Base-by-base conservation (phyloP, 169 alveolate genomes). In the Eimeria praecox region DNA sequence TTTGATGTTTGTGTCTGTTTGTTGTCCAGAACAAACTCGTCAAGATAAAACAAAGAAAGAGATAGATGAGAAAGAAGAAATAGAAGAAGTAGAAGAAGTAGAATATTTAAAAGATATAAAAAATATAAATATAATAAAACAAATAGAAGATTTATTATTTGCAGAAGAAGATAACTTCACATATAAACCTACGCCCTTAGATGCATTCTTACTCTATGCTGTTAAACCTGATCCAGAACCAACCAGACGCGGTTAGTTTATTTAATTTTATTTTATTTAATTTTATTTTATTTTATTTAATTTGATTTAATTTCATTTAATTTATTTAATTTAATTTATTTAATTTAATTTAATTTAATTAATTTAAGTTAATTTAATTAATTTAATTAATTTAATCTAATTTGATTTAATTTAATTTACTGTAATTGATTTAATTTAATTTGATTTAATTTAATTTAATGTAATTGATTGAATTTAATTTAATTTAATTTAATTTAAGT, bases 161-260 rank as follows among this genome's bases (percentile, higher is more conserved):
- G n/a, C n/a, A n/a, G 49, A n/a, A 5, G 90, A 82, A n/a, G 5
- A 14, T 30, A 6, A n/a, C 22, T 46, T 82, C 2, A 16, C 46
- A 22, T 82, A 49, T n/a, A 52, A n/a, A 9, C 89, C 90, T 6
- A 62, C 88, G 59, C 49, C 94, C 12, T 24, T 62, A 52, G 98
- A 97, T 49, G 96, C 97, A 24, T 97, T 97, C 87, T 88, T 96
- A 83, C 96, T 97, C 22, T 97, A 97, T 56, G 98, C 98, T 14
- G 96, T 97, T 44, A 42, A 97, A 30, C 98, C 98, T 38, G 98
- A 97, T 82, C 89, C 94, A 6, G 97, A 97, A 90, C 98, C 98
- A n/a, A 94, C 97, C 24, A 62, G 98, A 3, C 86, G 95, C 62
- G 98, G 98, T 46, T 46, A 71, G 10, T 33, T 52, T 77, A 38